phyloP scores from a whole-genome alignment of 805 yeast genomes.

The Scheffersomyces stipitis region DNA sequence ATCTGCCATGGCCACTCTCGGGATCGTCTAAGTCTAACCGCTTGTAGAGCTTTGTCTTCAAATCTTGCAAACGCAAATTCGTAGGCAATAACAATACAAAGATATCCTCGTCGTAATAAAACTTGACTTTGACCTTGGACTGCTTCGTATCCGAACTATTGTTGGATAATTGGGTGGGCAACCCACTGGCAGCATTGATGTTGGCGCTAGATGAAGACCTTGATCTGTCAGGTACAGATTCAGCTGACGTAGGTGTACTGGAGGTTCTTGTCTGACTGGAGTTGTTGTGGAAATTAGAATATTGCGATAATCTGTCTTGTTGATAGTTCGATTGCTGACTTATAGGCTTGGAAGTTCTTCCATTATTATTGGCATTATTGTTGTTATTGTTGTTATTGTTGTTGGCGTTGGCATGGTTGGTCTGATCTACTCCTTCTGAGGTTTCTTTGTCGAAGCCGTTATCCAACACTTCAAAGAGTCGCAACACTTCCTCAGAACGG shows the following conservation, averaged over 20 bases:
- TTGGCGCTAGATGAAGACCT: constrained; percentile 12
- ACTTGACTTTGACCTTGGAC: constrained; percentile 61
- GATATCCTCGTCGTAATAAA: constrained; percentile 77
- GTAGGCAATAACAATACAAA: constrained; percentile 64
- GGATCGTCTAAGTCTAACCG: constrained; percentile 43
- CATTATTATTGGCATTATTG: constrained; percentile 12
- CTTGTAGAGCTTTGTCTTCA: constrained; percentile 51
- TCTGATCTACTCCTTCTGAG: constrained; percentile 15
- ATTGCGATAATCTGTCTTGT: constrained; percentile 53
- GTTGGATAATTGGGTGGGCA: constrained; percentile 21
- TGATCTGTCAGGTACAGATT: constrained; percentile 3
- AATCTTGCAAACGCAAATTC: constrained; percentile 46
- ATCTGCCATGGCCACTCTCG: constrained; percentile 7
- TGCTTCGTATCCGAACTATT: constrained; percentile 16
- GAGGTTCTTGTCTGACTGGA: constrained; percentile 16
- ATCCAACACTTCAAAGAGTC: constrained; percentile 65
- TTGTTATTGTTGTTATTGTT: constrained; percentile 1
- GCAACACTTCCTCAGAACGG: constrained; percentile 62
- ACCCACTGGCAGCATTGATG: constrained; percentile 9
- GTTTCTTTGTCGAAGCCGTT: constrained; percentile 64
- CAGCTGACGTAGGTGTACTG: constrained; percentile 25
- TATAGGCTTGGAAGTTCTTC: constrained; percentile 34
- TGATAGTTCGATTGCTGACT: constrained; percentile 45
- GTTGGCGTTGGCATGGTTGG: constrained; percentile 2
- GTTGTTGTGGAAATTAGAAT: constrained; percentile 34